Conservation (phyloP, 2,329 filamentous ascomycete genomes). For the Fusarium acutatum region DNA sequence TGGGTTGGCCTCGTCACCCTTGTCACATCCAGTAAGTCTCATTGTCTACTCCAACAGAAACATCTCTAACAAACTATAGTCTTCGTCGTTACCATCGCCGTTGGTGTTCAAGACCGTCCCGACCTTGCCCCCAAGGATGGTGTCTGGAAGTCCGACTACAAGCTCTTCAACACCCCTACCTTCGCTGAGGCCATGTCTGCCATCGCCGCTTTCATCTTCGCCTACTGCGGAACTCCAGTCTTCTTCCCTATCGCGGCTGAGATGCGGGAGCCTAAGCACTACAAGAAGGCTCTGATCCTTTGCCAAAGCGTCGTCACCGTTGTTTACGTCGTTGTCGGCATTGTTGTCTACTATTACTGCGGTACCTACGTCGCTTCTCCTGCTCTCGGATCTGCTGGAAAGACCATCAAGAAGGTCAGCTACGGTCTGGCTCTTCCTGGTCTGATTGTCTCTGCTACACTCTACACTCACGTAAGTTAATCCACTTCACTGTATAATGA, state of each 20-base stretch:
- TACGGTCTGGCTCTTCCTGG: slow-evolving; percentile 51
- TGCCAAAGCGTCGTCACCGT: slow-evolving; percentile 43
- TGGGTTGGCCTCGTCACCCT: slow-evolving; percentile 38
- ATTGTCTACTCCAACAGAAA: accelerated
- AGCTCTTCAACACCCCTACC: slow-evolving; percentile 43
- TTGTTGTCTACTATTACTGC: slow-evolving; percentile 57
- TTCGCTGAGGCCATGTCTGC: slow-evolving; percentile 47
- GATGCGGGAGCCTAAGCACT: slow-evolving; percentile 45
- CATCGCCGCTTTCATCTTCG: slow-evolving; percentile 48
- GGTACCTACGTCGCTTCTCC: slow-evolving; percentile 58
- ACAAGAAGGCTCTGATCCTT: slow-evolving; percentile 40
- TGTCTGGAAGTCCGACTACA: slow-evolving; percentile 45
- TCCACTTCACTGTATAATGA: accelerated
- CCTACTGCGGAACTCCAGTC: slow-evolving; percentile 49
- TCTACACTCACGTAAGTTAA: slow-evolving; percentile 41
- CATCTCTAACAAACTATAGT: background rate
- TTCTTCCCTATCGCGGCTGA: slow-evolving; percentile 47
- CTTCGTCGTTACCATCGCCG: slow-evolving; percentile 33
- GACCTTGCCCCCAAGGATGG: slow-evolving; percentile 28
- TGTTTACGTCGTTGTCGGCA: slow-evolving; percentile 46
- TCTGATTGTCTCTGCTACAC: slow-evolving; percentile 39
- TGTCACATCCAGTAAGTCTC: slow-evolving; percentile 20
- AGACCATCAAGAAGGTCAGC: slow-evolving; percentile 52
- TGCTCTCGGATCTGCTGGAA: slow-evolving; percentile 57
- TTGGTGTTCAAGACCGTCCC: slow-evolving; percentile 34